Evolutionary conservation across 495 filamentous ascomycete genomes (phyloP).

Genomic region (Penicillium steckii): DNA sequence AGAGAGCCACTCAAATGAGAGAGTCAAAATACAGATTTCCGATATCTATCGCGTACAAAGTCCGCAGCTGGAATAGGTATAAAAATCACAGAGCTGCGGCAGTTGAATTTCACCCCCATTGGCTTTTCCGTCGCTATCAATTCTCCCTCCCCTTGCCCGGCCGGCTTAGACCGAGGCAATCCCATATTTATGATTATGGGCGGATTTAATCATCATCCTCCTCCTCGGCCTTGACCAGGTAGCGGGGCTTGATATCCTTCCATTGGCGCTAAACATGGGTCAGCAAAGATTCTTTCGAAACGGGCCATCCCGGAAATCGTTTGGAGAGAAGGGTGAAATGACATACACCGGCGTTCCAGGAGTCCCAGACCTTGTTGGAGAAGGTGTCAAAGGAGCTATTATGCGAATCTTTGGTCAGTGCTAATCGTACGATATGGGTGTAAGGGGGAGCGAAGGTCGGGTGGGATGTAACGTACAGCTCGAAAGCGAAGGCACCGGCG

Average conservation of each 20-base stretch:
- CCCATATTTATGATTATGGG: neutral
- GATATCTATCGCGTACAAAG: conserved; percentile 42
- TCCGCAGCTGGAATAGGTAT: conserved; percentile 25
- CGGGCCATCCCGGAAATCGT: conserved; percentile 1
- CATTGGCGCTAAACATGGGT: conserved; percentile 80
- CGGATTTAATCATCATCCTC: conserved; percentile 51
- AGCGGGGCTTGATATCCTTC: conserved; percentile 96
- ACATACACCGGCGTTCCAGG: conserved; percentile 84
- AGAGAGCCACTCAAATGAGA: too few species aligned
- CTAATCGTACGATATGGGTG: conserved; percentile 1
- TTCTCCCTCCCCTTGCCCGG: conserved; percentile 14
- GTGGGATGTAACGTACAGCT: conserved; percentile 68
- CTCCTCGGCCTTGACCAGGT: conserved; percentile 63
- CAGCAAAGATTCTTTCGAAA: conserved; percentile 22
- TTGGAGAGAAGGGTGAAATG: neutral
- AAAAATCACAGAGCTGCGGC: conserved; percentile 24
- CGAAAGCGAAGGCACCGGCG: conserved; percentile 81
- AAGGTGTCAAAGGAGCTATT: conserved; percentile 71
- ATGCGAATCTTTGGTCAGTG: conserved; percentile 14
- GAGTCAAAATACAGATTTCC: conserved; percentile 28
- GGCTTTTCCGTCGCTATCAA: conserved; percentile 15
- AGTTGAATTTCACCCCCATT: conserved; percentile 8
- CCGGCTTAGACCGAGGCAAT: conserved; percentile 6
- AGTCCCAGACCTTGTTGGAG: conserved; percentile 85
- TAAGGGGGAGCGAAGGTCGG: neutral